A percentile compares a stretch with the other conserved stretches of the same genome.
Conservation (phyloP, 306 rosid species). For the Argentina anserina region DNA sequence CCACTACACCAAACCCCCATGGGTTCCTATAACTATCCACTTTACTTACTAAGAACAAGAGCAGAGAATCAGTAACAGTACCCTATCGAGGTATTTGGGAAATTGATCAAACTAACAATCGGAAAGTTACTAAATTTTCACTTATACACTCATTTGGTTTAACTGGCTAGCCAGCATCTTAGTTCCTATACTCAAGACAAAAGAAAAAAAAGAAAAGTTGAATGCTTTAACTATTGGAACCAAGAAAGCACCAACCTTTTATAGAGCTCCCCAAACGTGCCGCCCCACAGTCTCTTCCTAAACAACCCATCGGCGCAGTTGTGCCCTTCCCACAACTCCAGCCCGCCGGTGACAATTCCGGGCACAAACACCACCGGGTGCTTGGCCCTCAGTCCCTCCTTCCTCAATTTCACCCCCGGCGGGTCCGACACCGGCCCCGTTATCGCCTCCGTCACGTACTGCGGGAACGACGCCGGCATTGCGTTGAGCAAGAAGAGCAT, state of each 20-base stretch:
- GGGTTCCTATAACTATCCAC: neutral
- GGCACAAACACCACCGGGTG: constrained; percentile 87
- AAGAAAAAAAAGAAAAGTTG: neutral
- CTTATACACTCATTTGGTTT: too few relatives aligned
- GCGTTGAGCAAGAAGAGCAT: constrained; percentile 59
- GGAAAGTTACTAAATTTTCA: too few relatives aligned
- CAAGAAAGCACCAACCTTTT: constrained; percentile 39
- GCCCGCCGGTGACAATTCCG: constrained; percentile 78
- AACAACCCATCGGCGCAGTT: constrained; percentile 73
- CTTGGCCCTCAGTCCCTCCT: constrained; percentile 62
- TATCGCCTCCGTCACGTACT: constrained; percentile 72
- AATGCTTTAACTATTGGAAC: neutral
- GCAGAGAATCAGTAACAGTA: neutral
- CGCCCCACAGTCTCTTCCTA: constrained; percentile 81
- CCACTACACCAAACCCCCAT: too few relatives aligned
- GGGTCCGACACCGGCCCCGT: constrained; percentile 75
- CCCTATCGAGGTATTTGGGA: neutral
- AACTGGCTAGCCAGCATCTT: too few relatives aligned
- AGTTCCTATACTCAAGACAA: too few relatives aligned
- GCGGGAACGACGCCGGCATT: constrained; percentile 85
- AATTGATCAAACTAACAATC: neutral
- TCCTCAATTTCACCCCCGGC: constrained; percentile 68
- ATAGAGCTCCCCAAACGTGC: constrained; percentile 73
- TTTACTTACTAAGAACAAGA: neutral
- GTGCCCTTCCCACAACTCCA: constrained; percentile 83